Percentiles rank a stretch among this genome's conserved stretches.
phyloP scores from a whole-genome alignment of 2,329 filamentous ascomycete genomes.

The Ophiosphaerella narmari region DNA sequence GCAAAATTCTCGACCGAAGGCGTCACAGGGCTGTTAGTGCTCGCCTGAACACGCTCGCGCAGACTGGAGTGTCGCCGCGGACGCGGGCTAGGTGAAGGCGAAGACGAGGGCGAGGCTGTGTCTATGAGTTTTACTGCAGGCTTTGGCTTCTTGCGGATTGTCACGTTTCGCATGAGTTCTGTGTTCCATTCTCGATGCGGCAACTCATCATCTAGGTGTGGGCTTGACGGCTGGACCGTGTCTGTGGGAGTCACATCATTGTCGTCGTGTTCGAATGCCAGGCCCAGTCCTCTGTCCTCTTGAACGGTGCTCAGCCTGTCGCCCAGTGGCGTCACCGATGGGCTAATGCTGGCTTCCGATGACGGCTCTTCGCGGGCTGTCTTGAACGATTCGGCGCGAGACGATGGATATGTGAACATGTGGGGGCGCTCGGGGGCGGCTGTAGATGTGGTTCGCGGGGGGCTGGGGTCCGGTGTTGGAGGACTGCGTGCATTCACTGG shows the following conservation, averaged over 20 bases:
- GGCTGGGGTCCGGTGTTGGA: slow-evolving; percentile 46
- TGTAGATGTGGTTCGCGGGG: slow-evolving; percentile 36
- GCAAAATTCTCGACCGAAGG: slow-evolving; percentile 55
- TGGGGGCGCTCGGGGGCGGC: slow-evolving; percentile 30
- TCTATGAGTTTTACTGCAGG: slow-evolving; percentile 14
- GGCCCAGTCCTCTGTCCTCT: slow-evolving; percentile 40
- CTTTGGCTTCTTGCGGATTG: slow-evolving; percentile 44
- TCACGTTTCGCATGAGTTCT: slow-evolving; percentile 49
- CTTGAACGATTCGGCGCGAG: slow-evolving; percentile 52
- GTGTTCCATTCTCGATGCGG: slow-evolving; percentile 48
- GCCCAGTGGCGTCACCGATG: slow-evolving; percentile 31
- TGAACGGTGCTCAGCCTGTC: slow-evolving; percentile 35
- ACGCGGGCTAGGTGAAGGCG: slow-evolving; percentile 24
- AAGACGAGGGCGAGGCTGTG: slow-evolving; percentile 25
- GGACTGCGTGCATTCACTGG: slow-evolving; percentile 49
- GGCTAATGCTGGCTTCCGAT: slow-evolving; percentile 39
- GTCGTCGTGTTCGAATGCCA: slow-evolving; percentile 42
- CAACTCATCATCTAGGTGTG: slow-evolving; percentile 16
- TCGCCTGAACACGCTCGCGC: slow-evolving; percentile 40
- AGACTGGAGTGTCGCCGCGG: slow-evolving; percentile 32
- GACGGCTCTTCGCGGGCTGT: slow-evolving; percentile 51
- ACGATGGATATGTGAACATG: slow-evolving; percentile 46
- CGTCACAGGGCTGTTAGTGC: slow-evolving; percentile 37
- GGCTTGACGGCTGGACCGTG: slow-evolving; percentile 14
- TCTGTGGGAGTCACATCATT: slow-evolving; percentile 40